Evolutionary conservation across 495 filamentous ascomycete species (phyloP).

Genomic region (Xylaria castorea): DNA sequence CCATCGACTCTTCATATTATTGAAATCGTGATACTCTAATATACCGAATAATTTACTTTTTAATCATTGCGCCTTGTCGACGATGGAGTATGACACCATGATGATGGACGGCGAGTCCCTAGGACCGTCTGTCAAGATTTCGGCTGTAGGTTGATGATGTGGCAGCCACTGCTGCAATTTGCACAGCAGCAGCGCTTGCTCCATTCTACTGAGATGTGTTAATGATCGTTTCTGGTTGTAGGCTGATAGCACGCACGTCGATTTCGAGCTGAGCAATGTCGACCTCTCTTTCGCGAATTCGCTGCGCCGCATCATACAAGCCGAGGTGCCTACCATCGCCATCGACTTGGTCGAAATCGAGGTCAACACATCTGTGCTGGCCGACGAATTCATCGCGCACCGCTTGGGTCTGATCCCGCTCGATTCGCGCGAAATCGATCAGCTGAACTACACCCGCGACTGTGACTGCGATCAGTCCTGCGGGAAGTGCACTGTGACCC

Average conservation of each 20-base stretch:
- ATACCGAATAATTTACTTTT: not conserved
- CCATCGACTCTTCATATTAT: not conserved
- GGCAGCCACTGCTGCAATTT: constrained; percentile 18
- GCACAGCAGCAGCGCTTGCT: not conserved
- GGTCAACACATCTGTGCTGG: constrained; percentile 89
- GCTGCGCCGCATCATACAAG: constrained; percentile 87
- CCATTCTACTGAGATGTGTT: constrained; percentile 6
- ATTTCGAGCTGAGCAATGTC: constrained; percentile 81
- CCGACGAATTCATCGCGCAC: constrained; percentile 95
- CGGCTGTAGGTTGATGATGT: constrained; percentile 59
- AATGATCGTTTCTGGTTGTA: constrained; percentile 41
- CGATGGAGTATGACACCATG: constrained; percentile 72
- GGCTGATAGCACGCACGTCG: constrained; percentile 73
- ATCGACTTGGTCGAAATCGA: constrained; percentile 95
- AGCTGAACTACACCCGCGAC: constrained; percentile 87
- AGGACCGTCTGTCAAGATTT: constrained; percentile 73
- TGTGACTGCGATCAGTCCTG: constrained; percentile 96
- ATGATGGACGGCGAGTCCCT: constrained; percentile 66
- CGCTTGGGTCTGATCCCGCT: constrained; percentile 92
- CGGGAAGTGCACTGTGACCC: constrained; percentile 83
- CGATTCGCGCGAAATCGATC: constrained; percentile 80
- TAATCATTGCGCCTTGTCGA: constrained; percentile 16
- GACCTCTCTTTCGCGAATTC: constrained; percentile 94
- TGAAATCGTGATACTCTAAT: not conserved
- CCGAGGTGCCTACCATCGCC: constrained; percentile 93